Evolutionary conservation across 257 asterid species (phyloP).

Genomic region (Penstemon newberryi): DNA sequence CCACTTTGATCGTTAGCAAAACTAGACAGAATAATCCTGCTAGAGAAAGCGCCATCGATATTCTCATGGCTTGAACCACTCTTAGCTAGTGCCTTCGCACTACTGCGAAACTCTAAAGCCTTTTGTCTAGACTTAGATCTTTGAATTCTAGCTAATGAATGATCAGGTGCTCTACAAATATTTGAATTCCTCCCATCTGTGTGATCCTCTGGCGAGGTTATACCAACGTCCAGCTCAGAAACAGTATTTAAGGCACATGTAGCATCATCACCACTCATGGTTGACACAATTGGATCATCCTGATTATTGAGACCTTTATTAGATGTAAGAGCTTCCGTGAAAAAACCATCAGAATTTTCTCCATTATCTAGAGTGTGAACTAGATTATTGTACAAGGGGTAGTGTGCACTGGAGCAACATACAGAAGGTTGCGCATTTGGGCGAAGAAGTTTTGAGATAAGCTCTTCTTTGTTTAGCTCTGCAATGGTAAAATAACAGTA

Average conservation of each 20-base stretch:
- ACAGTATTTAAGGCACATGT: slow-evolving; percentile 28
- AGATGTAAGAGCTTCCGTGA: slow-evolving; percentile 35
- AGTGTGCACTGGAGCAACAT: slow-evolving; percentile 38
- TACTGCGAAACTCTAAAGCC: slow-evolving; percentile 75
- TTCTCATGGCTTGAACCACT: slow-evolving; percentile 37
- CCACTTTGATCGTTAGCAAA: slow-evolving; percentile 35
- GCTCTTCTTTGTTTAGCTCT: slow-evolving; percentile 78
- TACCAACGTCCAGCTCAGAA: slow-evolving; percentile 52
- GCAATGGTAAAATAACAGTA: slow-evolving; percentile 30
- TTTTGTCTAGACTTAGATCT: slow-evolving; percentile 94
- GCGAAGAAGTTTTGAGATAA: slow-evolving; percentile 54
- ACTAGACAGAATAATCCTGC: slow-evolving; percentile 38
- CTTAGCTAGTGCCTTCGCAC: slow-evolving; percentile 49
- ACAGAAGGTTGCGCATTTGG: slow-evolving; percentile 45
- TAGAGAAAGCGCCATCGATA: slow-evolving; percentile 35
- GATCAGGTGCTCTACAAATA: slow-evolving; percentile 44
- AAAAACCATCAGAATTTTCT: slow-evolving; percentile 36
- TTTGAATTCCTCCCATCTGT: slow-evolving; percentile 42
- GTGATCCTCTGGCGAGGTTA: slow-evolving; percentile 51
- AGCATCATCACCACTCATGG: slow-evolving; percentile 30
- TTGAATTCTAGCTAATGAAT: slow-evolving; percentile 64
- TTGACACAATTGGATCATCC: slow-evolving; percentile 34
- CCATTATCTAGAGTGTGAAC: slow-evolving; percentile 38
- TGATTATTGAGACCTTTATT: slow-evolving; percentile 28
- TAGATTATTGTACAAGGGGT: slow-evolving; percentile 45